Conservation (phyloP, 208 protist species). For the Endotrypanum monterogeii region DNA sequence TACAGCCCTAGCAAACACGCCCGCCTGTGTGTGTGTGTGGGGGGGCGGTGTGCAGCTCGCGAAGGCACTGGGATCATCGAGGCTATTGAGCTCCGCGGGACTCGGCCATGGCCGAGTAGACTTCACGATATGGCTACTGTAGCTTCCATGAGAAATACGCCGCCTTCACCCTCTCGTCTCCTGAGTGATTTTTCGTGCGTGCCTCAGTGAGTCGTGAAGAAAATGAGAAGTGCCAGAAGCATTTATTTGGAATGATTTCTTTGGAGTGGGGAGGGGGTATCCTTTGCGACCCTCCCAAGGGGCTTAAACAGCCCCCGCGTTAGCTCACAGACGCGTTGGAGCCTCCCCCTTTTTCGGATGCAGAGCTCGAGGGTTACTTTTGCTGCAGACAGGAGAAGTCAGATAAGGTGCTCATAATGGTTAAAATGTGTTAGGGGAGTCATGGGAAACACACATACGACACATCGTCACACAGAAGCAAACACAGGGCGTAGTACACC, state of each 20-base stretch:
- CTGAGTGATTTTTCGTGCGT: neutral
- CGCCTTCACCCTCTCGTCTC: neutral
- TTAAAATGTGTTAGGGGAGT: too few relatives aligned
- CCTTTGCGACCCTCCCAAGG: neutral
- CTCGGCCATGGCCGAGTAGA: neutral
- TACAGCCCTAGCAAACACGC: too few relatives aligned
- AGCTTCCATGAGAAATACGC: neutral
- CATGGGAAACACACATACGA: too few relatives aligned
- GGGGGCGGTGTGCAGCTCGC: neutral
- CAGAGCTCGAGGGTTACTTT: neutral
- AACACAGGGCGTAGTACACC: neutral
- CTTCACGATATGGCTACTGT: neutral
- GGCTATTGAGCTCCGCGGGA: too few relatives aligned
- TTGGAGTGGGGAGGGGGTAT: neutral
- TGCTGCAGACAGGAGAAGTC: neutral
- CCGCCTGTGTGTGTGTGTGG: neutral
- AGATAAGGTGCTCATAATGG: neutral
- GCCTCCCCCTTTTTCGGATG: too few relatives aligned
- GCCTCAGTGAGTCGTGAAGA: neutral
- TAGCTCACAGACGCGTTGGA: neutral
- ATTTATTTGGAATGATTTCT: too few relatives aligned
- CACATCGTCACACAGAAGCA: neutral
- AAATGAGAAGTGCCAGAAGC: neutral
- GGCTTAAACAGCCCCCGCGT: neutral
- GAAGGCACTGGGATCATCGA: too few relatives aligned